phyloP scores from a whole-genome alignment of 805 yeast genomes.

The Torulaspora delbrueckii region DNA sequence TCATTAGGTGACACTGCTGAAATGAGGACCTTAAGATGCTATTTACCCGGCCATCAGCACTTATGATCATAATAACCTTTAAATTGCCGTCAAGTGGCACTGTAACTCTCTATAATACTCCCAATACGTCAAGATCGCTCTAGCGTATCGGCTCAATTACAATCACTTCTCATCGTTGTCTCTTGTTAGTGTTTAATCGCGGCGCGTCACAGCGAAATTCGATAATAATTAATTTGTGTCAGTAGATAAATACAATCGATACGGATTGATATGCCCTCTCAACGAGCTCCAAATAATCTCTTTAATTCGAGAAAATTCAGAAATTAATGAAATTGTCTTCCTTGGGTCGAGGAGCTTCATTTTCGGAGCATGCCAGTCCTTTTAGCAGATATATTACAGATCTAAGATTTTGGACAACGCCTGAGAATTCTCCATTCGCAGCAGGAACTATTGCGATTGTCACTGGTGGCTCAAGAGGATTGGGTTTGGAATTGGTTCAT shows the following conservation, averaged over 20 bases:
- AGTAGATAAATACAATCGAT: background rate
- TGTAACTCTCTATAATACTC: background rate
- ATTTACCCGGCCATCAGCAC: background rate
- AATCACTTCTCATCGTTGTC: too few species aligned
- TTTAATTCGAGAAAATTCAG: background rate
- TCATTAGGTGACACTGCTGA: background rate
- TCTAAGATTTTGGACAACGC: background rate
- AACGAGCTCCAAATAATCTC: background rate
- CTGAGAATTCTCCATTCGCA: background rate
- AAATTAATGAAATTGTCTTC: background rate
- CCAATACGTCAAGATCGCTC: background rate
- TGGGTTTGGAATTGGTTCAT: slow-evolving; percentile 61
- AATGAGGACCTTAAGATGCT: background rate
- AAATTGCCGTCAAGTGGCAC: background rate
- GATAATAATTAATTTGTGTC: slow-evolving; percentile 2
- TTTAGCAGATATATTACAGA: background rate
- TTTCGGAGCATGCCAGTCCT: background rate
- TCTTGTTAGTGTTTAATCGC: background rate
- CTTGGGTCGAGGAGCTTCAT: background rate
- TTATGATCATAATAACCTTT: too few species aligned
- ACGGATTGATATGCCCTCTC: background rate
- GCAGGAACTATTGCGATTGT: slow-evolving; percentile 58
- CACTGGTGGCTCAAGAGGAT: slow-evolving; percentile 82
- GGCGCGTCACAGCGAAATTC: background rate
- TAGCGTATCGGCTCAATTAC: too few species aligned